Conservation (phyloP, 2,329 filamentous ascomycete species). For the Exophiala dermatitidis region DNA sequence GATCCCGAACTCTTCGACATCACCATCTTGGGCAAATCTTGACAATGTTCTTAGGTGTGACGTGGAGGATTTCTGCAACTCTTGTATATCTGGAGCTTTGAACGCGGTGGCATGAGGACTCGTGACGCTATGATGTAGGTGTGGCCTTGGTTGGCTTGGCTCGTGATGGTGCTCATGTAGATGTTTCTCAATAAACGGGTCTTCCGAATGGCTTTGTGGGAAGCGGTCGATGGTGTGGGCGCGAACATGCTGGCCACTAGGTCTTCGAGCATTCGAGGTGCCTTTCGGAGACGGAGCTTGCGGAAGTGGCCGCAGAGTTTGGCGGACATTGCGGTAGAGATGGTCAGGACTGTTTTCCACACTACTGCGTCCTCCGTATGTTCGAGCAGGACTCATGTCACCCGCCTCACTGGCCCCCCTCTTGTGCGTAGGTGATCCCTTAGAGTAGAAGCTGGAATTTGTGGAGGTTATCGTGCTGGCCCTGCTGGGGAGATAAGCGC, state of each 20-base stretch:
- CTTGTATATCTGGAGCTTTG: conserved; percentile 66
- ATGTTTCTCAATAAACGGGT: conserved; percentile 37
- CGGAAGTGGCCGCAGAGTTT: conserved; percentile 67
- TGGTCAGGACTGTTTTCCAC: conserved; percentile 49
- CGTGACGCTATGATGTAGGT: conserved; percentile 27
- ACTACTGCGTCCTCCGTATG: conserved; percentile 40
- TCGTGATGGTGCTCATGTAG: conserved; percentile 39
- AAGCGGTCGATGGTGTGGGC: conserved; percentile 60
- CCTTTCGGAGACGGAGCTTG: conserved; percentile 53
- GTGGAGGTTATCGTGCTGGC: conserved; percentile 67
- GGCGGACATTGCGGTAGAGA: conserved; percentile 64
- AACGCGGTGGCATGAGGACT: conserved; percentile 42
- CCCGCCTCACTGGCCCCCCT: conserved; percentile 69
- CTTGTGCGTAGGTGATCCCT: conserved; percentile 51
- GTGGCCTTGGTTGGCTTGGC: conserved; percentile 37
- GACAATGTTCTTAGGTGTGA: conserved; percentile 83
- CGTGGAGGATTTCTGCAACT: conserved; percentile 80
- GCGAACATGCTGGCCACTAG: conserved; percentile 41
- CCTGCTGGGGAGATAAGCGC: conserved; percentile 46
- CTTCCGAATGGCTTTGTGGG: conserved; percentile 47
- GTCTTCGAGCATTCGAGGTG: conserved; percentile 33
- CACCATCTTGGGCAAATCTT: conserved; percentile 66
- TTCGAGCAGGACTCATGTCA: conserved; percentile 46
- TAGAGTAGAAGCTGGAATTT: conserved; percentile 54
- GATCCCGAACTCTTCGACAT: conserved; percentile 73